A percentile compares a stretch with the other conserved stretches of the same genome.
Conservation (phyloP, 2,329 filamentous ascomycete genomes). For the Lachnellula occidentalis region DNA sequence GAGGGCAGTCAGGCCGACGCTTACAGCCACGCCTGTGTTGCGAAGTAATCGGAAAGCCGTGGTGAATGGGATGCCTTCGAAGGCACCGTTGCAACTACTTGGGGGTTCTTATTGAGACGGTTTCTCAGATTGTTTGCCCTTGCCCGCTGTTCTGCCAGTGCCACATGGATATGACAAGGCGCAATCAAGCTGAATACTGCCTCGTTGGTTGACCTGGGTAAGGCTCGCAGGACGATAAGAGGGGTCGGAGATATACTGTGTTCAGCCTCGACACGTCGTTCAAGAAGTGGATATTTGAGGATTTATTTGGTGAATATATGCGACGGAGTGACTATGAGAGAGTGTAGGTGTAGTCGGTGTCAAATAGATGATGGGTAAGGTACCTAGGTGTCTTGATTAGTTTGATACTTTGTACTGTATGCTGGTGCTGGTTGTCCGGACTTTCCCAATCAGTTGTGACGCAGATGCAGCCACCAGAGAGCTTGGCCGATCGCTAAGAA, state of each 20-base stretch:
- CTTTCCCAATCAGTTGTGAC: background rate
- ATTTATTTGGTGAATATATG: too few relatives aligned
- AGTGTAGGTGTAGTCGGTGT: too few relatives aligned
- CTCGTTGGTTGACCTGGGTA: conserved; percentile 11
- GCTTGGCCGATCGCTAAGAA: background rate
- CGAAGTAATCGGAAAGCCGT: conserved; percentile 53
- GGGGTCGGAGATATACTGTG: conserved; percentile 3
- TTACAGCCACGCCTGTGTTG: conserved; percentile 48
- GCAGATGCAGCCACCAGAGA: background rate
- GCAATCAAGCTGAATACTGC: conserved; percentile 8
- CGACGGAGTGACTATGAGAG: too few relatives aligned
- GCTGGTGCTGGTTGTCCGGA: background rate
- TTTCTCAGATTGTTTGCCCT: background rate
- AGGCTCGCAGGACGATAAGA: conserved; percentile 1
- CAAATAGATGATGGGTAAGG: too few relatives aligned
- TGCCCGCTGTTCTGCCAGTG: background rate
- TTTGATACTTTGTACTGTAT: background rate
- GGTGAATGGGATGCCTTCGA: conserved; percentile 28
- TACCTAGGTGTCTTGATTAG: background rate
- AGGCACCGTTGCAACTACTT: background rate
- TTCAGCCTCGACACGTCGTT: background rate
- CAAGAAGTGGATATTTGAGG: background rate
- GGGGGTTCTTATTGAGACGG: background rate
- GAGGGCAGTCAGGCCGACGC: conserved; percentile 54
- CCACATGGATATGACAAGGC: conserved; percentile 6